Evolutionary conservation across 2,329 filamentous ascomycete species (phyloP).

Genomic region (Onygenales sp.): DNA sequence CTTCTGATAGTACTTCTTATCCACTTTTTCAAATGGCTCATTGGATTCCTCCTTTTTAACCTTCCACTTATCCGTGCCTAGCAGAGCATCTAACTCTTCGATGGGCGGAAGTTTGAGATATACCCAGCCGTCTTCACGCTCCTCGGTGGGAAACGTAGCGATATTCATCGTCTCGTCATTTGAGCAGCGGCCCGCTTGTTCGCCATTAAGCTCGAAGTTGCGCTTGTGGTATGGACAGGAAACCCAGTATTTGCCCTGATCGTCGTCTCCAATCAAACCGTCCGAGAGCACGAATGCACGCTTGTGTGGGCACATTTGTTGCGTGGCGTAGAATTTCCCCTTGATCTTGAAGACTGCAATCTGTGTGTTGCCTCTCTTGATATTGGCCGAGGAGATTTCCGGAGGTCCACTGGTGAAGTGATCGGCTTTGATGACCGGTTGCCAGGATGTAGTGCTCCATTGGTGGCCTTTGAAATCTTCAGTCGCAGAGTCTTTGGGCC

Average conservation of each 20-base stretch:
- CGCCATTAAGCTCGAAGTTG: constrained; percentile 67
- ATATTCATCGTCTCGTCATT: constrained; percentile 70
- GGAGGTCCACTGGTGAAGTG: constrained; percentile 63
- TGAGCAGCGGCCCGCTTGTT: constrained; percentile 58
- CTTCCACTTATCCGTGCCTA: constrained; percentile 72
- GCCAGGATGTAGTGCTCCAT: constrained; percentile 63
- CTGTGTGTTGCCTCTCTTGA: constrained; percentile 84
- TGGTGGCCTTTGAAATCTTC: constrained; percentile 63
- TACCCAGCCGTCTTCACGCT: constrained; percentile 64
- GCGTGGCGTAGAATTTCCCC: constrained; percentile 72
- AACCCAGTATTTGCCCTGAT: constrained; percentile 63
- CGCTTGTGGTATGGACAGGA: constrained; percentile 84
- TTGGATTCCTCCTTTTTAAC: constrained; percentile 60
- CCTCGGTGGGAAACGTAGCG: constrained; percentile 70
- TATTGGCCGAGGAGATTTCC: constrained; percentile 58
- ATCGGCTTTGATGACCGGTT: constrained; percentile 62
- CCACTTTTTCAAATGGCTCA: constrained; percentile 47
- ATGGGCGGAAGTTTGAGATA: constrained; percentile 73
- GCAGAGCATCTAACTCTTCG: constrained; percentile 66
- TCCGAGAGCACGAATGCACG: constrained; percentile 83
- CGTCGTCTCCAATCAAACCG: constrained; percentile 60
- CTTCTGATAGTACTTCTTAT: constrained; percentile 42
- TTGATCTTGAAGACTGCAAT: constrained; percentile 77
- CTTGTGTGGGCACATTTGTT: constrained; percentile 94
- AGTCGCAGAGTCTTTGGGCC: constrained; percentile 58